Conservation (phyloP, 129 eudicot genomes). For the Flaveria sonorensis region DNA sequence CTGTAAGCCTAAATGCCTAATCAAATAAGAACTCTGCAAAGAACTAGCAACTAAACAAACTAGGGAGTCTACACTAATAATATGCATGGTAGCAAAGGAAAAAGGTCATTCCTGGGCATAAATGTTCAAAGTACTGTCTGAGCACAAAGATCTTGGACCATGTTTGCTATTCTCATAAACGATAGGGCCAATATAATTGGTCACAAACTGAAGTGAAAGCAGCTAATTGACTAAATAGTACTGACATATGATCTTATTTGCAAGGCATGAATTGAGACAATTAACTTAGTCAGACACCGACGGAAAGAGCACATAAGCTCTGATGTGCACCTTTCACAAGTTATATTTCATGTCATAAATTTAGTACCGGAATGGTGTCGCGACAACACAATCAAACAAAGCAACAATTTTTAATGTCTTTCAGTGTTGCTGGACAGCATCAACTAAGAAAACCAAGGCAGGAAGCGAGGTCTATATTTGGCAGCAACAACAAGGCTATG, state of each 20-base stretch:
- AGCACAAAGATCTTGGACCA: background rate
- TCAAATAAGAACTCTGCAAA: conserved; percentile 8
- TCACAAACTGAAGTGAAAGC: background rate
- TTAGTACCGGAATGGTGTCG: background rate
- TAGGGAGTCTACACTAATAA: conserved; percentile 4
- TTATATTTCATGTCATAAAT: background rate
- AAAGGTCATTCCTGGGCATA: background rate
- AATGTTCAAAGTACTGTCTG: background rate
- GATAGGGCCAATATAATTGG: background rate
- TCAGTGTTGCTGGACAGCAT: background rate
- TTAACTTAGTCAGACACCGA: background rate
- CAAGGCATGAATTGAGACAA: background rate
- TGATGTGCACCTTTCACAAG: background rate
- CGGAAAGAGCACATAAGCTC: background rate
- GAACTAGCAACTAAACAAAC: too few relatives aligned
- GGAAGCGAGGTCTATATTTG: conserved; percentile 14
- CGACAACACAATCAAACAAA: background rate
- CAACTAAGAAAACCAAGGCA: background rate
- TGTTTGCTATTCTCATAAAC: background rate
- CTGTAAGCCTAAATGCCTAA: conserved; percentile 2
- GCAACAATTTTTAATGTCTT: background rate
- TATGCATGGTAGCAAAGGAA: background rate
- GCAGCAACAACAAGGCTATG: conserved; percentile 7
- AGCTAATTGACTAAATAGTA: background rate
- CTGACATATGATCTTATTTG: background rate